Evolutionary conservation across 345 rosid genomes (phyloP).

Genomic region (Cochlearia excelsa): DNA sequence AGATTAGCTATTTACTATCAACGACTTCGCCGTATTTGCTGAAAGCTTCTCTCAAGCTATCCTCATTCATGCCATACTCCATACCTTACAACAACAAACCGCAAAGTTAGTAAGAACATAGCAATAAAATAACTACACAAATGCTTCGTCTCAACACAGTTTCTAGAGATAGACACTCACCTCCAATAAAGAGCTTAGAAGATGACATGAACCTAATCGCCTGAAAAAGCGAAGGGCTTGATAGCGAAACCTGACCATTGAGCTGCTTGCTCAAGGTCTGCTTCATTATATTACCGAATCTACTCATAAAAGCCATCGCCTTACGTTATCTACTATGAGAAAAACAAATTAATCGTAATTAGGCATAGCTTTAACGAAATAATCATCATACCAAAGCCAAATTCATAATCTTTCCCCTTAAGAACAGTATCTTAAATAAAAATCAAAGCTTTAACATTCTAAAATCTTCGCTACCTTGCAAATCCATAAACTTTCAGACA

Average conservation of each 20-base stretch:
- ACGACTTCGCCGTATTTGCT: slow-evolving; percentile 73
- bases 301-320: slow-evolving; percentile 78
- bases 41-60: slow-evolving; percentile 63
- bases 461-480: slow-evolving; percentile 3
- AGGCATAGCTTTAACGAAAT: neutral
- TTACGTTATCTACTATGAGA: slow-evolving; percentile 2
- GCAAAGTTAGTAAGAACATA: neutral
- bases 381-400: slow-evolving; percentile 3
- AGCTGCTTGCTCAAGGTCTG: slow-evolving; percentile 59
- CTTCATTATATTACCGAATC: slow-evolving; percentile 65
- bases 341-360: neutral
- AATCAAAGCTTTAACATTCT: slow-evolving; percentile 7
- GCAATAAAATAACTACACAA: neutral
- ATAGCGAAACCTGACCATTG: slow-evolving; percentile 40
- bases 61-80: slow-evolving; percentile 62
- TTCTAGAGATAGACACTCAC: slow-evolving; percentile 33
- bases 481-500: neutral
- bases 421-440: neutral
- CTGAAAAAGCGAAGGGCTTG: slow-evolving; percentile 69
- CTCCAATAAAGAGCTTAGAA: slow-evolving; percentile 82
- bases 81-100: slow-evolving; percentile 50
- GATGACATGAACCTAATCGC: slow-evolving; percentile 73
- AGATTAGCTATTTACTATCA: slow-evolving; percentile 50
- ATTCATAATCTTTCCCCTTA: neutral
- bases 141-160: neutral